Evolutionary conservation across 192 early-diverging fungal genomes (phyloP).

Genomic region (Coemansia aciculifera): DNA sequence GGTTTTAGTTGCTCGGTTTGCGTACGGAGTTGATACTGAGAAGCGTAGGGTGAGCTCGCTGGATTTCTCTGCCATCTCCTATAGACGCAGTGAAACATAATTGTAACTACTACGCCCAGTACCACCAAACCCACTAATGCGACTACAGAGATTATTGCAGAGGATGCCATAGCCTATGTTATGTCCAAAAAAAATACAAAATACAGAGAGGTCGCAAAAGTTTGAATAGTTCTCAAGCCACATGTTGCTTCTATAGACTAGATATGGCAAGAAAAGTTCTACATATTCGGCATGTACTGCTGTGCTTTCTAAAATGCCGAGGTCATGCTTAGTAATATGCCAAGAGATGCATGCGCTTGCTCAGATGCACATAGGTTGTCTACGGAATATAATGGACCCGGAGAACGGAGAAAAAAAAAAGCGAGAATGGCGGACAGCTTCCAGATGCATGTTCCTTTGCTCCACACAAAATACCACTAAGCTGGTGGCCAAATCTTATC

Average conservation of each 20-base stretch:
- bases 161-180: not conserved
- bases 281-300: not conserved
- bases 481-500: not conserved
- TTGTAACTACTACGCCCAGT: constrained; percentile 1
- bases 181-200: not conserved
- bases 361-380: not conserved
- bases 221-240: not conserved
- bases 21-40: constrained; percentile 6
- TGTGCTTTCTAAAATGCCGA: not conserved
- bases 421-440: not conserved
- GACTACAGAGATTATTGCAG: not conserved
- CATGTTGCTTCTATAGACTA: not conserved
- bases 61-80: constrained; percentile 4
- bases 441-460: not conserved
- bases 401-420: not conserved
- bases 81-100: constrained; percentile 6
- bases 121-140: constrained; percentile 6
- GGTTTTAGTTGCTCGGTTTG: constrained; percentile 9
- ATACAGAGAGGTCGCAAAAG: not conserved
- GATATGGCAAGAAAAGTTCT: not conserved
- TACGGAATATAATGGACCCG: not conserved
- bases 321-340: not conserved
- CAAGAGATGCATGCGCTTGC: not conserved
- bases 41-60: not conserved
- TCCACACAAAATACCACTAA: not conserved